Conservation (phyloP, 495 filamentous ascomycete species). For the Glarea lozoyensis region DNA sequence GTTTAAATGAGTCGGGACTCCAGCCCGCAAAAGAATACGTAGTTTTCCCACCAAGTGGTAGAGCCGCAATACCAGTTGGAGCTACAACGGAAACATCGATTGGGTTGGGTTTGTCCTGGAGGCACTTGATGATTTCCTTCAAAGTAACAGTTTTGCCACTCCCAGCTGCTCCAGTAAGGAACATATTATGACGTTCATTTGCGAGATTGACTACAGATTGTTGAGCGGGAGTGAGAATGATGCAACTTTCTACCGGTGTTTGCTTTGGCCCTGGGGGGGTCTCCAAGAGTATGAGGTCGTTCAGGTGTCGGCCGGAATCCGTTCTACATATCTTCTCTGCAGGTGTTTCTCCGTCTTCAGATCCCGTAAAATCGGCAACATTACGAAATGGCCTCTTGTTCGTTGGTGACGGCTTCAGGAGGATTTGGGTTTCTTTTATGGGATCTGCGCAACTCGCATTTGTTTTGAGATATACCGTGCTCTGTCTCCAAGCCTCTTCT, state of each 20-base stretch:
- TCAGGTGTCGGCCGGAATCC: no score
- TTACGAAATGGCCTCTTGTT: not conserved
- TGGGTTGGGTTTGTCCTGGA: slow-evolving; percentile 10
- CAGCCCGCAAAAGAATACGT: slow-evolving; percentile 47
- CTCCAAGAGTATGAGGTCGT: not conserved
- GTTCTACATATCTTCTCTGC: not conserved
- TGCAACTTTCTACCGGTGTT: not conserved
- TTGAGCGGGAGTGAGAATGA: not conserved
- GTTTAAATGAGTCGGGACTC: slow-evolving; percentile 17
- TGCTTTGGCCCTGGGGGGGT: not conserved
- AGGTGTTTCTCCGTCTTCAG: not conserved
- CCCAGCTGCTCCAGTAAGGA: not conserved
- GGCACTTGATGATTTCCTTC: slow-evolving; percentile 6
- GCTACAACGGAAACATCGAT: slow-evolving; percentile 40
- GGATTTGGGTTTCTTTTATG: not conserved
- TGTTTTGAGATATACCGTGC: not conserved
- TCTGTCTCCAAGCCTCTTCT: not conserved
- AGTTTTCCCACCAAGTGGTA: slow-evolving; percentile 43
- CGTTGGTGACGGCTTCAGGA: not conserved
- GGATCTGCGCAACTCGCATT: not conserved
- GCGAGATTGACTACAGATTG: not conserved
- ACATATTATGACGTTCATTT: not conserved
- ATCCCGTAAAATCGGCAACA: not conserved
- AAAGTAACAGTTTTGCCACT: not conserved
- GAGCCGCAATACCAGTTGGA: slow-evolving; percentile 46